Base-by-base conservation (phyloP, 2,329 filamentous ascomycete genomes). In the Pestalotiopsis sp. region DNA sequence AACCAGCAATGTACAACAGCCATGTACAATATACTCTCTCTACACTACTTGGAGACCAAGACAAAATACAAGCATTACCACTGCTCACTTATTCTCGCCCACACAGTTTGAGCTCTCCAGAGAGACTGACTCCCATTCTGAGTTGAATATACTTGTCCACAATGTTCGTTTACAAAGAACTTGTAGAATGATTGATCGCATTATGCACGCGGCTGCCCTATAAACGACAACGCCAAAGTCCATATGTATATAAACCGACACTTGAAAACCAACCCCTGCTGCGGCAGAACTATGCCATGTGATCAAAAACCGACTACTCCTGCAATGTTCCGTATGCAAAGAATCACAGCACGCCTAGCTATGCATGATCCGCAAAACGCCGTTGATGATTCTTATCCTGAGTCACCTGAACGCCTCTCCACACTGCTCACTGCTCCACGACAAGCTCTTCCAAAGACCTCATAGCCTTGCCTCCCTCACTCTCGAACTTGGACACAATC, bases 401-500 rank as follows among this genome's bases (percentile, higher is more conserved):
- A 3, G 20, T 13, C 57, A 12, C 11, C 14, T 12, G 14, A n/a
- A 23, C 6, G 11, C 20, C n/a, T n/a, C 52, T 13, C 52, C 52
- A 13, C 6, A 11, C 36, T 39, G 17, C 59, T 61, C 17, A 62
- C 68, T 69, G 84, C 64, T 87, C 87, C 1, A 85, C 83, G 65
- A 92, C 84, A 69, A 97, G 83, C 1, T 91, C 92, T 80, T 96
- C 93, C 66, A 99, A 82, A 5, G 89, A 88, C 63, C 86, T 87
- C 87, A 98, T 90, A 0, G 95, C 96, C 75, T 90, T 88, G 20
- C 87, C 88, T 0, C 94, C 95, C 80, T 98, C 91, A 69, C 84
- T 90, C 82, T 98, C 95, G 79, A 98, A 98, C 9, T 88, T 84
- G 69, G 86, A 88, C 4, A 99, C 93, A 79, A 97, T 88, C 31